phyloP scores from a whole-genome alignment of 2,329 filamentous ascomycete species.

The Ascochyta koolunga region DNA sequence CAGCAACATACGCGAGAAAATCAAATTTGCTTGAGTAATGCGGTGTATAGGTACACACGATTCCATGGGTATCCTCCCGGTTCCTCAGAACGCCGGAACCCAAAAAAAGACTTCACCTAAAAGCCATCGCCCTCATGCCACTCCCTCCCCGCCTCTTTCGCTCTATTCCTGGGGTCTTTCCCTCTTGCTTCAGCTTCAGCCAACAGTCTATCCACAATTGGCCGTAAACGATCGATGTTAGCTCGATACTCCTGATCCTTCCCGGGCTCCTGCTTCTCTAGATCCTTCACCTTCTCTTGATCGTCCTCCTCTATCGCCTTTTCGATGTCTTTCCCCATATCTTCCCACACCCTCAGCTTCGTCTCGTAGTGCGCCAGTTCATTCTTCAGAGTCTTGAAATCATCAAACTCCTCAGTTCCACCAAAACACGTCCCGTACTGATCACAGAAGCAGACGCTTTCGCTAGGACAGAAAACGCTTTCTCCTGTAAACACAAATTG shows the following conservation, averaged over 20 bases:
- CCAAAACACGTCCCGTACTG: constrained; percentile 68
- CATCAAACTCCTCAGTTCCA: constrained; percentile 54
- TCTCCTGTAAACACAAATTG: constrained; percentile 65
- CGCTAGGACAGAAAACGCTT: constrained; percentile 56
- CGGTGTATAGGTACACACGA: background rate
- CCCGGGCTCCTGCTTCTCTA: constrained; percentile 43
- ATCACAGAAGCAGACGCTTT: constrained; percentile 67
- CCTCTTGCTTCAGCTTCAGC: constrained; percentile 58
- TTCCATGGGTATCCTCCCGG: constrained; percentile 1
- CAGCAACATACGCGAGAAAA: background rate
- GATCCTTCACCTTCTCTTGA: constrained; percentile 36
- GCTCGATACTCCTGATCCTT: constrained; percentile 52
- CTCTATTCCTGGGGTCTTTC: constrained; percentile 58
- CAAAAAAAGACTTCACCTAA: constrained; percentile 36
- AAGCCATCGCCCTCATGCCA: constrained; percentile 64
- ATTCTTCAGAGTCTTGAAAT: constrained; percentile 56
- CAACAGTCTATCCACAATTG: constrained; percentile 51
- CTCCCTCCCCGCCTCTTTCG: constrained; percentile 58
- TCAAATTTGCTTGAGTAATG: background rate
- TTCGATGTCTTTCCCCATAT: constrained; percentile 47
- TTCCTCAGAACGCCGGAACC: background rate
- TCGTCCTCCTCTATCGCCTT: constrained; percentile 45
- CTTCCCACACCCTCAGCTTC: constrained; percentile 52
- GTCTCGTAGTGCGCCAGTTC: constrained; percentile 50
- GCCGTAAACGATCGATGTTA: constrained; percentile 53